Evolutionary conservation across 345 rosid genomes (phyloP), one percentile per base, ranked within the genome.

Genomic region (Erysimum cheiranthoides): DNA sequence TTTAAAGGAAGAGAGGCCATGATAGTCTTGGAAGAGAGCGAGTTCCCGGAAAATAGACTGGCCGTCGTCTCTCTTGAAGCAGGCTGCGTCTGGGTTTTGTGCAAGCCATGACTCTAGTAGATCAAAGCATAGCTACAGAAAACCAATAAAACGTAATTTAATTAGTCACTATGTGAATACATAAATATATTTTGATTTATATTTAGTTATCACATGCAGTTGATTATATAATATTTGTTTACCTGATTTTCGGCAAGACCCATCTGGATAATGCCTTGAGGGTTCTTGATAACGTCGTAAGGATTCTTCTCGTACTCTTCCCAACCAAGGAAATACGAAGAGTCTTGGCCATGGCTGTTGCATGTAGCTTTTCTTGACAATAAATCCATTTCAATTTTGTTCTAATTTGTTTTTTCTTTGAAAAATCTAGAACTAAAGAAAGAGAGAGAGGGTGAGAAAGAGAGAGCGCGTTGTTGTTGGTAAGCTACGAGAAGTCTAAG

Each of bases 181-280:
- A 49, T 1, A 14, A 9, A 8, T 14, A 60, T 49, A 10, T 39
- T 28, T 62, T 62, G 38, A 51, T 12, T 38, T 57, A 10, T 43
- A n/a, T 69, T 69, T 30, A 18, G 25, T 70, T 4, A 56, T 69
- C 35, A 57, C 56, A 42, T 57, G 27, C 27, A 6, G 21, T 31
- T 71, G 47, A 49, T 30, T 61, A n/a, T n/a, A n/a, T n/a, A n/a
- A 47, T 60, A 36, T 59, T 58, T 71, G 5, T 4, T 17, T 73
- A 84, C 92, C 84, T 85, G 92, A 80, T 90, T 90, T 71, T 90
- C 95, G 30, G 96, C 96, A 53, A 90, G 87, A 68, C 96, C 93
- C 92, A 90, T 88, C 70, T 88, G 92, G 57, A 90, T 88, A 68
- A 90, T 85, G 49, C 96, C 96, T 1, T 60, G 64, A 2, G 88